Evolutionary conservation across 208 protist species (phyloP).

Genomic region (Phytomonas sp.): DNA sequence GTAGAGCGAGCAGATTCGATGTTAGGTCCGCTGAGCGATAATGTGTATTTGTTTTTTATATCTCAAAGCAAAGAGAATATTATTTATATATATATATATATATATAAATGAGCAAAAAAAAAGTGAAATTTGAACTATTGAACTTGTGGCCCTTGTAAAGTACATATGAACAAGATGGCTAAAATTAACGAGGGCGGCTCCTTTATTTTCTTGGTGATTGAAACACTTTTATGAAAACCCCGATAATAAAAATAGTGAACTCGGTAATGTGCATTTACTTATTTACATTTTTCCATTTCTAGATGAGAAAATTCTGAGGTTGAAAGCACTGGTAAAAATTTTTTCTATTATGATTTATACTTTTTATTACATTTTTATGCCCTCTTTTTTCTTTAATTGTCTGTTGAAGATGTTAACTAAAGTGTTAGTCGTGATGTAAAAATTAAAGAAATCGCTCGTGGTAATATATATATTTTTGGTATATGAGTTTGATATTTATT

Average conservation of each 20-base stretch:
- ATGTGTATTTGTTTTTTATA: not conserved
- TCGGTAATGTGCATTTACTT: no score
- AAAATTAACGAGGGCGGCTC: not conserved
- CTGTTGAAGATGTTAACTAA: not conserved
- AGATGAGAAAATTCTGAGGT: no score
- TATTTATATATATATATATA: conserved; percentile 6
- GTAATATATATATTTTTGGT: conserved; percentile 1
- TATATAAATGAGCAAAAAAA: not conserved
- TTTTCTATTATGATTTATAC: no score
- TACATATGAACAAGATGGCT: not conserved
- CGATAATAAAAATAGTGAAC: not conserved
- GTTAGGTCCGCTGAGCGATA: no score
- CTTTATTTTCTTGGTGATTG: conserved; percentile 1
- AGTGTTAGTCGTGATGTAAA: not conserved
- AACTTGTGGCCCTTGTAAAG: not conserved
- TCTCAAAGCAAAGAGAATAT: not conserved
- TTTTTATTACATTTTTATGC: no score
- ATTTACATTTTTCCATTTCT: no score
- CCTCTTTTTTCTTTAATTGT: not conserved
- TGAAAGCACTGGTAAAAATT: no score
- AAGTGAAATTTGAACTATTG: not conserved
- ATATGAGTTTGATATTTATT: conserved; percentile 5
- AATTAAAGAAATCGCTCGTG: not conserved
- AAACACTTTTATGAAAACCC: not conserved
- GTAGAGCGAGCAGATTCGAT: no score